Evolutionary conservation across 2,329 filamentous ascomycete genomes (phyloP).

Genomic region (Ophiostoma ulmi): DNA sequence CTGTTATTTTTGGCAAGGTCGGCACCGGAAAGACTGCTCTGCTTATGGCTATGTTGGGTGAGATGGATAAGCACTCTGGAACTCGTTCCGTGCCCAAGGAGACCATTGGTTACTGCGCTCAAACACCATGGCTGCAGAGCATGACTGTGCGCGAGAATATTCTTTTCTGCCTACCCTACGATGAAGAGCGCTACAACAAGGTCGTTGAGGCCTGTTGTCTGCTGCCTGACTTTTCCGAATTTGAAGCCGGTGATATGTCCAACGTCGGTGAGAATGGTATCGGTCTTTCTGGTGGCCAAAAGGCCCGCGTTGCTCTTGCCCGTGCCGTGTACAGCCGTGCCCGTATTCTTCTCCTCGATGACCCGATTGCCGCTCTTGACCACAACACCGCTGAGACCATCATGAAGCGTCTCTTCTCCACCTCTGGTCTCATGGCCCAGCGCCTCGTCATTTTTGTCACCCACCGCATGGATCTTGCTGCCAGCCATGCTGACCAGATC

Average conservation of each 20-base stretch:
- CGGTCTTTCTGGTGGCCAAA: slow-evolving; percentile 59
- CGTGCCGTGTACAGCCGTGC: slow-evolving; percentile 56
- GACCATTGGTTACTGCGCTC: slow-evolving; percentile 52
- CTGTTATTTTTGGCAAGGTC: slow-evolving; percentile 54
- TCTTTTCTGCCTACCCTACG: slow-evolving; percentile 53
- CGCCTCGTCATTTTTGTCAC: slow-evolving; percentile 76
- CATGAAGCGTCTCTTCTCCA: slow-evolving; percentile 53
- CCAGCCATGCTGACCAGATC: slow-evolving; percentile 66
- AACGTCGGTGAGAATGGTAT: slow-evolving; percentile 59
- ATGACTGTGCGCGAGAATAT: slow-evolving; percentile 63
- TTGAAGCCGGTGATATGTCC: slow-evolving; percentile 54
- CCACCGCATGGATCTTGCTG: slow-evolving; percentile 71
- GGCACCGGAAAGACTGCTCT: slow-evolving; percentile 59
- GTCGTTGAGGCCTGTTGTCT: slow-evolving; percentile 59
- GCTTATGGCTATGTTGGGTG: slow-evolving; percentile 54
- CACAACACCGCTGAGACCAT: slow-evolving; percentile 57
- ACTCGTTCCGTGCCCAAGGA: slow-evolving; percentile 44
- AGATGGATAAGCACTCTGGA: slow-evolving; percentile 61
- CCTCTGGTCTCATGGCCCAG: slow-evolving; percentile 41
- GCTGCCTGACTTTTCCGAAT: slow-evolving; percentile 49
- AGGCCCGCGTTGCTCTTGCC: slow-evolving; percentile 58
- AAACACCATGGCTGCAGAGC: slow-evolving; percentile 61
- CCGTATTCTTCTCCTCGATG: slow-evolving; percentile 55
- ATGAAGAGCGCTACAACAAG: slow-evolving; percentile 51
- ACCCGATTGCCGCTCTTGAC: slow-evolving; percentile 59